Evolutionary conservation across 139 green algal genomes (phyloP), one percentile per base, ranked within the genome.

Genomic region (Gonium pectorale): DNA sequence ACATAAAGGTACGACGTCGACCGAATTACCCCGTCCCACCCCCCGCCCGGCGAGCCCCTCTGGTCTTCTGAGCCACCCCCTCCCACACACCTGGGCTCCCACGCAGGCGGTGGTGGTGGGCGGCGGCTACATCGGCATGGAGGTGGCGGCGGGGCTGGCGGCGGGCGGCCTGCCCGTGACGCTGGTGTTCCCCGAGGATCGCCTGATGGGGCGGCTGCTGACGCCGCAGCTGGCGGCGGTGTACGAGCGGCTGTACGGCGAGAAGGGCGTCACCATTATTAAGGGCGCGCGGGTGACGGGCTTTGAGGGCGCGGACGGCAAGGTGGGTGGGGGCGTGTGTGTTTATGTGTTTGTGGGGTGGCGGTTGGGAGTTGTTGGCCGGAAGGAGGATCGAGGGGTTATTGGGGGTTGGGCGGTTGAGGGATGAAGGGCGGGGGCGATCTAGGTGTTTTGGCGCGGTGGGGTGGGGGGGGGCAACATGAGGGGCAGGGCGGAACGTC

Each of bases 101-200:
- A 29, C 6, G 3, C 81, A 95, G 90, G 94, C 84, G 6, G 88
- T 97, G 0, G 88, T 95, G 17, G 89, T 99, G 46, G 96, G 96
- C 35, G 96, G 96, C 64, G 96, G 96, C 33, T 99, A 99, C 93
- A 99, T 99, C 82, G 97, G 97, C 67, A 82, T 95, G 67, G 94
- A 97, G 86, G 87, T 89, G 27, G 93, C 93, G 7, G 93, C 94
- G 44, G 91, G 67, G 0, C 87, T 99, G 51, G 86, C 74, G 5
- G 67, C 89, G 33, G 92, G 97, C 73, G 95, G 95, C 15, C 74
- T 99, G 73, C 64, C 96, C 0, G 91, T 95, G 1, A 97, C 95
- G 0, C 92, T 99, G 69, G 92, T 98, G 2, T 96, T 96, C 60
- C 95, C 96, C 0, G 96, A 98, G 63, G 60, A 84, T 11, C 74